Evolutionary conservation across 208 protist species (phyloP).

Genomic region (Blechomonas ayalai): DNA sequence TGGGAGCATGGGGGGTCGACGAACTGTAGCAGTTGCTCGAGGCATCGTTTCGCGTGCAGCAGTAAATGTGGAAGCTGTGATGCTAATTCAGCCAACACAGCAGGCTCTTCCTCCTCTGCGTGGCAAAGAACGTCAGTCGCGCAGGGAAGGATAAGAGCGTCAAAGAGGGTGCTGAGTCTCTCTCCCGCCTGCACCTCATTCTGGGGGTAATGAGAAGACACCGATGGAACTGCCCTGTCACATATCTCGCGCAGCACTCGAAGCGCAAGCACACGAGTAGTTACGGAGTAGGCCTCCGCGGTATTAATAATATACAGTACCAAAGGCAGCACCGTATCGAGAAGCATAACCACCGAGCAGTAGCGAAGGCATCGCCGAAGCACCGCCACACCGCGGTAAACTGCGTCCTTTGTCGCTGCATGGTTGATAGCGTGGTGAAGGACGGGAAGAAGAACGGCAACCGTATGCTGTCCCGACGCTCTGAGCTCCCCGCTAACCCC

Average conservation of each 20-base stretch:
- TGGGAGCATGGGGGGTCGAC: background rate
- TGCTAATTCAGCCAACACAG: constrained; percentile 52
- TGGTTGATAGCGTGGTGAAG: constrained; percentile 35
- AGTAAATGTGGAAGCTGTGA: constrained; percentile 54
- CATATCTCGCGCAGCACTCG: constrained; percentile 32
- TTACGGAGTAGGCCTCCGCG: constrained; percentile 10
- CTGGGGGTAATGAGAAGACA: constrained; percentile 4
- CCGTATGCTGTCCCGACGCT: constrained; percentile 4
- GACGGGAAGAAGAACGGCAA: constrained; percentile 35
- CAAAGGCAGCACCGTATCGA: constrained; percentile 42
- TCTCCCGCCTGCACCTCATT: constrained; percentile 11
- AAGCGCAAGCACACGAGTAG: constrained; percentile 39
- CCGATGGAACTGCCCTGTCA: constrained; percentile 8
- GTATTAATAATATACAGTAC: constrained; percentile 28
- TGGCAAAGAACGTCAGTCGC: constrained; percentile 19
- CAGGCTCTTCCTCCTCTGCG: constrained; percentile 3
- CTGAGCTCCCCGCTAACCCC: constrained; percentile 5
- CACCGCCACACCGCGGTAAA: constrained; percentile 29
- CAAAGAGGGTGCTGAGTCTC: constrained; percentile 38
- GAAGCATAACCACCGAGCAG: constrained; percentile 16
- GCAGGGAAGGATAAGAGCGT: constrained; percentile 48
- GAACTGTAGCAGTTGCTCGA: constrained; percentile 27
- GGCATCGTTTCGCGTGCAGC: constrained; percentile 27
- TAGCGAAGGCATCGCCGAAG: constrained; percentile 24
- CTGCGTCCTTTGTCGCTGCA: constrained; percentile 26